A percentile compares a stretch with the other conserved stretches of the same genome.
Evolutionary conservation across 768 basidiomycete species (phyloP).

Genomic region (Wakefieldia striispora): DNA sequence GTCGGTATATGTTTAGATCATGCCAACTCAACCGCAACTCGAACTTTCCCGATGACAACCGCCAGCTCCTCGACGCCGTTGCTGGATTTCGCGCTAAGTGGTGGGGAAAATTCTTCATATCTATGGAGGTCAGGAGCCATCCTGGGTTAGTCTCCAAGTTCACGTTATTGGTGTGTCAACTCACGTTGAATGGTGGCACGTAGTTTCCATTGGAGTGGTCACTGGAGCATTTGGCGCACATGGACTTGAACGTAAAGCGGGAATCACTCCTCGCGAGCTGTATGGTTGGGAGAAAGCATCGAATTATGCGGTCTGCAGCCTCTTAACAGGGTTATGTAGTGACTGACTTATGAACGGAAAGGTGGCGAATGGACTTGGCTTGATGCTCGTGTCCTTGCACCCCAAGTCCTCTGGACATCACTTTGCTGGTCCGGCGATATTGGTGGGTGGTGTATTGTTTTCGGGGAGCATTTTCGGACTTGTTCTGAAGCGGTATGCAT

Average conservation of each 20-base stretch:
- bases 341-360: constrained; percentile 28
- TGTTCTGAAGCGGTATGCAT: constrained; percentile 45
- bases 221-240: constrained; percentile 72
- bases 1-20: neutral
- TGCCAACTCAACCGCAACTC: neutral
- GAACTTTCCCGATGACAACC: constrained; percentile 15
- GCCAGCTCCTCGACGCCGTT: constrained; percentile 28
- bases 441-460: constrained; percentile 54
- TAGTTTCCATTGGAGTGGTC: constrained; percentile 50
- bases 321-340: neutral
- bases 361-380: constrained; percentile 68
- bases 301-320: constrained; percentile 54
- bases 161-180: neutral
- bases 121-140: constrained; percentile 45
- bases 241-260: constrained; percentile 46
- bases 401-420: constrained; percentile 55
- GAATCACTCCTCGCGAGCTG: constrained; percentile 50
- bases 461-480: constrained; percentile 61
- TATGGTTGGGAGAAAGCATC: constrained; percentile 64
- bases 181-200: neutral
- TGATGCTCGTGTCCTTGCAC: constrained; percentile 62
- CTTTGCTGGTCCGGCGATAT: constrained; percentile 69
- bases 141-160: constrained; percentile 33
- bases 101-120: constrained; percentile 18
- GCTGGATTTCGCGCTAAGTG: constrained; percentile 13